phyloP scores from a whole-genome alignment of 2,329 filamentous ascomycete species.

The Stemphylium vesicarium region DNA sequence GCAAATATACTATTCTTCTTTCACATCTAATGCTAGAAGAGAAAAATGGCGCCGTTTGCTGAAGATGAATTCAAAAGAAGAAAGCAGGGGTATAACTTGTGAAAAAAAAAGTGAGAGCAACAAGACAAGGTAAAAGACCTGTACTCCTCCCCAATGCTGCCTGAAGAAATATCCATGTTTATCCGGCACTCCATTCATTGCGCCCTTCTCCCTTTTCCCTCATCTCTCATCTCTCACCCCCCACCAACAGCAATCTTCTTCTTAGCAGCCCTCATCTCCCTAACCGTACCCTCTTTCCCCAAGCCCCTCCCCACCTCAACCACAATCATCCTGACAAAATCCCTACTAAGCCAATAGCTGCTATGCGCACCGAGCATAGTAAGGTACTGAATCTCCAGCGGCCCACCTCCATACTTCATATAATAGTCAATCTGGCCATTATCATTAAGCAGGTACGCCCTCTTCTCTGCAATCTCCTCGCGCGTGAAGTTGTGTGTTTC shows the following conservation, averaged over 20 bases:
- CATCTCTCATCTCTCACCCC: not conserved
- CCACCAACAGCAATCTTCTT: conserved; percentile 40
- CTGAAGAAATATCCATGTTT: too few relatives aligned
- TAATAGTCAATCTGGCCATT: conserved; percentile 96
- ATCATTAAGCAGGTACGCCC: conserved; percentile 87
- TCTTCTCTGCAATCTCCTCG: conserved; percentile 89
- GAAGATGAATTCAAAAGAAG: not conserved
- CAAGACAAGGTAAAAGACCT: not conserved
- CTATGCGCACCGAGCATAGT: conserved; percentile 97
- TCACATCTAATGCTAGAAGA: too few relatives aligned
- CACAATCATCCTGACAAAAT: conserved; percentile 90
- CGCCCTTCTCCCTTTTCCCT: not conserved
- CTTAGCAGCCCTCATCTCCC: conserved; percentile 63
- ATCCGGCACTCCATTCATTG: too few relatives aligned
- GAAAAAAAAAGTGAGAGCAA: too few relatives aligned
- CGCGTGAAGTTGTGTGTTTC: conserved; percentile 94
- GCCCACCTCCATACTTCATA: conserved; percentile 80
- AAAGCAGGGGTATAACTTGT: not conserved
- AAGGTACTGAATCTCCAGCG: conserved; percentile 92
- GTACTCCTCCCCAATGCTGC: not conserved
- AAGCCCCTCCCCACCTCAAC: conserved; percentile 80
- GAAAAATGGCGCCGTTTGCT: too few relatives aligned
- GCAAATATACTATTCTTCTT: too few relatives aligned
- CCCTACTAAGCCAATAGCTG: conserved; percentile 86
- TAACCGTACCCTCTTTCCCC: conserved; percentile 66